phyloP scores from a whole-genome alignment of 768 basidiomycete species.

The Ramaria sp. region DNA sequence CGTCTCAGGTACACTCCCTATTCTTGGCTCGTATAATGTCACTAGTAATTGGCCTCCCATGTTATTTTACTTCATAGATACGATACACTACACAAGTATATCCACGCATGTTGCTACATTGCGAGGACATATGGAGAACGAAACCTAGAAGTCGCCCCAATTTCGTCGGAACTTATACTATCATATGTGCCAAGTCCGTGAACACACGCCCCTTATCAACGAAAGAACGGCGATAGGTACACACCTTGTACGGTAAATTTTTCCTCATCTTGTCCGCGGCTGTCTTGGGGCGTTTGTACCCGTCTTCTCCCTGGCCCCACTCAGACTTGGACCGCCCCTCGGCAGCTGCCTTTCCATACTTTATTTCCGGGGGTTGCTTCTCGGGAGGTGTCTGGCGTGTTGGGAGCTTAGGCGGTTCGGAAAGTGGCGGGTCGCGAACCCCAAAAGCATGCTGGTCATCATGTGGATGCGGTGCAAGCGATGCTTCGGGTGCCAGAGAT shows the following conservation, averaged over 20 bases:
- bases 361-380: conserved; percentile 54
- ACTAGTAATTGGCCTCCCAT: background rate
- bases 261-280: conserved; percentile 69
- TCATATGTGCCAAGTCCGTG: conserved; percentile 32
- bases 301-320: conserved; percentile 62
- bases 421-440: conserved; percentile 16
- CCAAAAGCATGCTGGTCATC: conserved; percentile 23
- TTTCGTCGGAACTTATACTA: conserved; percentile 86
- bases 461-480: conserved; percentile 20
- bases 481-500: background rate
- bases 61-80: background rate
- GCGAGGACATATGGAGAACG: background rate
- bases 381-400: conserved; percentile 51
- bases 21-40: background rate
- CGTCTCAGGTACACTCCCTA: too few species aligned
- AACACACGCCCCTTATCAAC: conserved; percentile 24
- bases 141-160: conserved; percentile 72
- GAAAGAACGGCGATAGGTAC: conserved; percentile 3
- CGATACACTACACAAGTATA: background rate
- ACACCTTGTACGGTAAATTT: conserved; percentile 85
- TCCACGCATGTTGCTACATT: background rate
- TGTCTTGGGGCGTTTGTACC: conserved; percentile 64
- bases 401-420: conserved; percentile 18
- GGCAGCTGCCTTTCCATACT: conserved; percentile 44
- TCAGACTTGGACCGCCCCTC: conserved; percentile 46